Evolutionary conservation across 2,329 filamentous ascomycete species (phyloP).

Genomic region (Fusarium sp.): DNA sequence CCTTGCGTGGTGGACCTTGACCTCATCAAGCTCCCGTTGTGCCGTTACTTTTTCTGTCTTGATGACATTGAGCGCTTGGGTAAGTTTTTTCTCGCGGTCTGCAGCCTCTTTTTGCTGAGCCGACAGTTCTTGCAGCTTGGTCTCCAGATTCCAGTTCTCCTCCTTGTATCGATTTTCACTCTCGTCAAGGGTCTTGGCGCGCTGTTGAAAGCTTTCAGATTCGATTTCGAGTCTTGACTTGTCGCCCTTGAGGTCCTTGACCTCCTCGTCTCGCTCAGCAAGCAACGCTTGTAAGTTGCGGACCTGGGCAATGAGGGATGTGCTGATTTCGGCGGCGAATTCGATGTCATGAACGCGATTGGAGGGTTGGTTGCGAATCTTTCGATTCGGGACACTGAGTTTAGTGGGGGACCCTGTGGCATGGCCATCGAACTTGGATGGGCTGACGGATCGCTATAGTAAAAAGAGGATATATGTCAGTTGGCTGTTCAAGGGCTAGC

Average conservation of each 20-base stretch:
- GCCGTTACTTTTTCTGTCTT: slow-evolving; percentile 82
- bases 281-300: slow-evolving; percentile 89
- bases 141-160: slow-evolving; percentile 98
- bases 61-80: slow-evolving; percentile 77
- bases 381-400: slow-evolving; percentile 87
- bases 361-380: slow-evolving; percentile 89
- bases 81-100: slow-evolving; percentile 87
- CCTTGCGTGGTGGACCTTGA: slow-evolving; percentile 84
- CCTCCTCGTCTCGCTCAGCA: slow-evolving; percentile 87
- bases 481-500: background rate
- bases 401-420: slow-evolving; percentile 91
- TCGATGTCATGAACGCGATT: slow-evolving; percentile 96
- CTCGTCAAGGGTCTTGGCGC: slow-evolving; percentile 88
- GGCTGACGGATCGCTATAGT: slow-evolving; percentile 76
- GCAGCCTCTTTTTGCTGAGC: slow-evolving; percentile 81
- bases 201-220: slow-evolving; percentile 82
- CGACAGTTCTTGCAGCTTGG: slow-evolving; percentile 87
- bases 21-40: slow-evolving; percentile 92
- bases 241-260: slow-evolving; percentile 82
- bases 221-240: slow-evolving; percentile 88
- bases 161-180: slow-evolving; percentile 98
- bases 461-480: slow-evolving; percentile 36
- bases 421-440: slow-evolving; percentile 86
- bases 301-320: slow-evolving; percentile 93
- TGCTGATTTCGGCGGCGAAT: slow-evolving; percentile 98